Percentiles rank a stretch among this genome's conserved stretches.
phyloP scores from a whole-genome alignment of 2,329 filamentous ascomycete genomes.

The Myotisia sp. region DNA sequence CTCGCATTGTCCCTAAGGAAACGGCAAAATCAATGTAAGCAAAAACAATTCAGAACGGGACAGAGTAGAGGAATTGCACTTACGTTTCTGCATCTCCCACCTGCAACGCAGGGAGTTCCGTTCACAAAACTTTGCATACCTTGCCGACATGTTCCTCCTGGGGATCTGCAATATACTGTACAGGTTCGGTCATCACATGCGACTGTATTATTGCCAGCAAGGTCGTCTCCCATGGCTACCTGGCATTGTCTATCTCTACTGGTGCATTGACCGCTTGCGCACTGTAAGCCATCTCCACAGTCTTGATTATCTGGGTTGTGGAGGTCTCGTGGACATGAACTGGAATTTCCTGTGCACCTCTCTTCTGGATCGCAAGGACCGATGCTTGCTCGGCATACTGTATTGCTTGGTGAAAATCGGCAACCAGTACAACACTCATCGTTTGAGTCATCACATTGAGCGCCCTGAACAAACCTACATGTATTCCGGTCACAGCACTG shows the following conservation, averaged over 20 bases:
- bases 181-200: slow-evolving; percentile 65
- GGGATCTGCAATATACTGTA: slow-evolving; percentile 59
- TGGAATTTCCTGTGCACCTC: slow-evolving; percentile 57
- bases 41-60: neutral
- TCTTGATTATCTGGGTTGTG: slow-evolving; percentile 53
- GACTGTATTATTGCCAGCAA: slow-evolving; percentile 59
- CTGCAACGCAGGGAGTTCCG: slow-evolving; percentile 69
- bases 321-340: slow-evolving; percentile 59
- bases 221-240: slow-evolving; percentile 62
- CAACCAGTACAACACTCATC: slow-evolving; percentile 34
- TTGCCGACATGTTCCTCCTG: slow-evolving; percentile 52
- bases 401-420: slow-evolving; percentile 39
- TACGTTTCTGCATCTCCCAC: slow-evolving; percentile 61
- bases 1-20: slow-evolving; percentile 51
- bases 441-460: slow-evolving; percentile 55
- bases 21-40: slow-evolving; percentile 3
- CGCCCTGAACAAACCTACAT: slow-evolving; percentile 63
- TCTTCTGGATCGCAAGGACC: slow-evolving; percentile 77
- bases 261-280: slow-evolving; percentile 88
- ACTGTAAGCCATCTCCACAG: slow-evolving; percentile 58
- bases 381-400: slow-evolving; percentile 65
- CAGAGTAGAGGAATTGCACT: slow-evolving; percentile 17
- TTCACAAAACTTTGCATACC: slow-evolving; percentile 76
- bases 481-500: slow-evolving; percentile 71
- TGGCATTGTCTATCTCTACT: slow-evolving; percentile 81